Evolutionary conservation across 768 basidiomycete genomes (phyloP).

Genomic region (Leccinum subgranulosum): DNA sequence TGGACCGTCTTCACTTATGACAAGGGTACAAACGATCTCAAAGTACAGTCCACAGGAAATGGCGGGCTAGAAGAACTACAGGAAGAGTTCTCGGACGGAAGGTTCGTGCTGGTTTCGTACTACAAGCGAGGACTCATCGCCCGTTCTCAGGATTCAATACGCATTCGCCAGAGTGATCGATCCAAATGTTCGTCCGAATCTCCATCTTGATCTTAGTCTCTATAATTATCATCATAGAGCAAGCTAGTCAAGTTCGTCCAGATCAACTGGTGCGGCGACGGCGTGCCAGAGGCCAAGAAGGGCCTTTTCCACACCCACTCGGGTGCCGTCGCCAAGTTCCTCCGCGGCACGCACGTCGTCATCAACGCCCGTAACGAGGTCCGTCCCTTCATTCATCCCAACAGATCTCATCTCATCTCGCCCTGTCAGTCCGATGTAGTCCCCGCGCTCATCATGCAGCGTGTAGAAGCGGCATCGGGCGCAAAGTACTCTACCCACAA

Average conservation of each 20-base stretch:
- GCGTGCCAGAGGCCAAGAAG: slow-evolving; percentile 89
- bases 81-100: slow-evolving; percentile 94
- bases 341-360: slow-evolving; percentile 83
- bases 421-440: slow-evolving; percentile 69
- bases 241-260: slow-evolving; percentile 89
- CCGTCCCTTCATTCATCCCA: slow-evolving; percentile 13
- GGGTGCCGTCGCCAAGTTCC: slow-evolving; percentile 70
- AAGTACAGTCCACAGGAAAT: slow-evolving; percentile 79
- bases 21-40: slow-evolving; percentile 79
- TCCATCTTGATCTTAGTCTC: not conserved
- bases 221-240: slow-evolving; percentile 43
- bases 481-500: slow-evolving; percentile 85
- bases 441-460: slow-evolving; percentile 76
- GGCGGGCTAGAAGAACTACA: slow-evolving; percentile 89
- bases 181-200: slow-evolving; percentile 58
- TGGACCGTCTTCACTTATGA: slow-evolving; percentile 83
- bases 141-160: slow-evolving; percentile 75
- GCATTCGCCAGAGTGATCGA: slow-evolving; percentile 86
- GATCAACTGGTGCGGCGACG: slow-evolving; percentile 97
- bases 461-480: slow-evolving; percentile 88
- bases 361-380: slow-evolving; percentile 87
- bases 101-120: slow-evolving; percentile 44
- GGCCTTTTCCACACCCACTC: slow-evolving; percentile 91
- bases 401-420: not conserved
- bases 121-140: slow-evolving; percentile 1